A percentile compares a stretch with the other conserved stretches of the same genome.
Evolutionary conservation across 371 early-diverging fungal genomes (phyloP).

Genomic region (Capillidium rhysosporum): DNA sequence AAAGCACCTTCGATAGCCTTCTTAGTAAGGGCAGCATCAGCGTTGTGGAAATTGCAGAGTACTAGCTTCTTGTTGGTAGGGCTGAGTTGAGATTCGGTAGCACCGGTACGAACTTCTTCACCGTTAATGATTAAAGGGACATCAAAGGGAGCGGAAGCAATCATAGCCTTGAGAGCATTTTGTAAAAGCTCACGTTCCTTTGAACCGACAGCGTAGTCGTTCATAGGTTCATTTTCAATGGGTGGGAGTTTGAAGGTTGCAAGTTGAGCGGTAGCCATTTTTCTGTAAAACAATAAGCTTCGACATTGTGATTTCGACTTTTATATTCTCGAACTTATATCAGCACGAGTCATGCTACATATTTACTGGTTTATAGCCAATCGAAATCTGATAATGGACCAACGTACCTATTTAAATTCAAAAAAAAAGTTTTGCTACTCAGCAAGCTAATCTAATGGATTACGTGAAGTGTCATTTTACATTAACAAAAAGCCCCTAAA

Average conservation of each 20-base stretch:
- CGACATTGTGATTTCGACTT: no score
- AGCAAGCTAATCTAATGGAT: no score
- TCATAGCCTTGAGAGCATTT: constrained; percentile 57
- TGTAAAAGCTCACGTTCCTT: constrained; percentile 51
- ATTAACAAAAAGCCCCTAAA: no score
- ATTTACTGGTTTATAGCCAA: no score
- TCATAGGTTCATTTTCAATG: constrained; percentile 75
- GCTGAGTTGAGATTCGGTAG: constrained; percentile 45
- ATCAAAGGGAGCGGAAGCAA: constrained; percentile 41
- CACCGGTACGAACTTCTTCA: constrained; percentile 44
- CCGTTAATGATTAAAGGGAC: constrained; percentile 78
- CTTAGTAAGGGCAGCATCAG: constrained; percentile 40
- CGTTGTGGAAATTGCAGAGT: constrained; percentile 70
- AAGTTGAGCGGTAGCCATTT: constrained; percentile 27
- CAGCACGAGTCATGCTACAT: no score
- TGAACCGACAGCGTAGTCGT: constrained; percentile 55
- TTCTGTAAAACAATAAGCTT: background rate
- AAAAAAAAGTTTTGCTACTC: no score
- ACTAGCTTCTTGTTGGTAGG: constrained; percentile 68
- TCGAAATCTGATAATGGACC: no score
- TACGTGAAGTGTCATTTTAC: no score
- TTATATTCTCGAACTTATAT: no score
- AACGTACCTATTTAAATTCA: no score
- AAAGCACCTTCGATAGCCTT: constrained; percentile 85
- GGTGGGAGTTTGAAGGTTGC: constrained; percentile 59